Evolutionary conservation across 257 asterid species (phyloP).

Genomic region (Solanum chiquidenum): DNA sequence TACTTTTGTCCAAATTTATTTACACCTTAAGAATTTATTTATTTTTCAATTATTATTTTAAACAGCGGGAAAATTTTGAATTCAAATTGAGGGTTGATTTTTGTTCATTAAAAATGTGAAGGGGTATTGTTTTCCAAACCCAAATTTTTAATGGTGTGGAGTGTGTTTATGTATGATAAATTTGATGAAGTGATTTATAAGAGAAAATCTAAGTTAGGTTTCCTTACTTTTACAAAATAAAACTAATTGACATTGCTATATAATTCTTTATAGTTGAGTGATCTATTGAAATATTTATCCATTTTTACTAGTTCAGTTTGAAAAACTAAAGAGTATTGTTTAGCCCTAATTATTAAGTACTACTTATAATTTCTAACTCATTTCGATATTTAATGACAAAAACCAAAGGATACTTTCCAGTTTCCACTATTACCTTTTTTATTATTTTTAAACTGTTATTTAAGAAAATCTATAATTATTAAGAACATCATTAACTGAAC

Average conservation of each 20-base stretch:
- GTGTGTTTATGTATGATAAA: background rate
- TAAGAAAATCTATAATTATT: too few relatives aligned
- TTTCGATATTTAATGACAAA: background rate
- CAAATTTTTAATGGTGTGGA: background rate
- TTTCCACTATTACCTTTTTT: background rate
- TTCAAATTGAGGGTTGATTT: background rate
- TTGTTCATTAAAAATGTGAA: too few relatives aligned
- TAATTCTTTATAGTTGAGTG: background rate
- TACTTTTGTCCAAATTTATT: background rate
- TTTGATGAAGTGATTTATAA: too few relatives aligned
- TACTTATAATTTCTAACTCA: background rate
- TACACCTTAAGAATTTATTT: too few relatives aligned
- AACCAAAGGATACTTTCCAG: too few relatives aligned
- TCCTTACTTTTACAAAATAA: background rate
- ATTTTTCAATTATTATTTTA: too few relatives aligned
- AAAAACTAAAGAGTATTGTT: background rate
- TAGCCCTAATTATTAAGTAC: background rate
- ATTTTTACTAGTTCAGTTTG: too few relatives aligned
- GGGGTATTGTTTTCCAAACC: background rate
- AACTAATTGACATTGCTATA: background rate
- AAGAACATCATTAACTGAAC: too few relatives aligned
- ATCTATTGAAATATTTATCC: too few relatives aligned
- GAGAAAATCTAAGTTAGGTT: background rate
- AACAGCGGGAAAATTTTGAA: too few relatives aligned
- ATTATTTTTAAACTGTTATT: too few relatives aligned